Base-by-base conservation (phyloP, 73 alveolate species). In the Symbiodinium natans region DNA sequence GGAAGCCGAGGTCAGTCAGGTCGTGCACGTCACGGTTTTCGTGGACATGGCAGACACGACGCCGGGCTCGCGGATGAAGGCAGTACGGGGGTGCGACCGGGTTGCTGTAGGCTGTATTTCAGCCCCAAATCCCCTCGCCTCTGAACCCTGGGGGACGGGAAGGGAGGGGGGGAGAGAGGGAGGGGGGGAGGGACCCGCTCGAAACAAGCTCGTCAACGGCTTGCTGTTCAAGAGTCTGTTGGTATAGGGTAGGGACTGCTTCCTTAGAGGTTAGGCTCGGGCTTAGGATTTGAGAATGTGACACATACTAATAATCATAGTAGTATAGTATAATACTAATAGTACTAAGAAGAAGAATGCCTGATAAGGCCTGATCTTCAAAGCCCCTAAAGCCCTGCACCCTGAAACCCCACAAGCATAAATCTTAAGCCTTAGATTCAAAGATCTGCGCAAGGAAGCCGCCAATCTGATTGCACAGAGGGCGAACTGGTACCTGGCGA, bases 401-500 rank as follows among this genome's bases (percentile, higher is more conserved):
- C 59, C 59, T 46, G 13, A 46, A 46, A 13, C 59, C 59, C 13
- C n/a, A n/a, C n/a, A n/a, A n/a, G n/a, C n/a, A n/a, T n/a, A n/a
- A n/a, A n/a, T n/a, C n/a, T n/a, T n/a, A n/a, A n/a, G n/a, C n/a
- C n/a, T n/a, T n/a, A n/a, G n/a, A n/a, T n/a, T n/a, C n/a, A n/a
- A n/a, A n/a, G 59, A 25, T 27, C 80, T 27, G 80, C 36, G 80
- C 9, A 84, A 90, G 96, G 88, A 68, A 29, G 86, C n/a, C 15
- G 96, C 96, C 13, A 54, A 71, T 23, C 73, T 90, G n/a, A 71
- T 90, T 5, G 86, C 96, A 36, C 1, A 11, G 8, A 31, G 23
- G 36, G 96, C 88, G n/a, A 21, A n/a, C 27, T 90, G 96, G 96
- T 90, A 90, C 48, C 40, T 90, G 74, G 86, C 36, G 41, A 90